Base-by-base conservation (phyloP, 2,329 filamentous ascomycete species). In the Fusarium sp. region DNA sequence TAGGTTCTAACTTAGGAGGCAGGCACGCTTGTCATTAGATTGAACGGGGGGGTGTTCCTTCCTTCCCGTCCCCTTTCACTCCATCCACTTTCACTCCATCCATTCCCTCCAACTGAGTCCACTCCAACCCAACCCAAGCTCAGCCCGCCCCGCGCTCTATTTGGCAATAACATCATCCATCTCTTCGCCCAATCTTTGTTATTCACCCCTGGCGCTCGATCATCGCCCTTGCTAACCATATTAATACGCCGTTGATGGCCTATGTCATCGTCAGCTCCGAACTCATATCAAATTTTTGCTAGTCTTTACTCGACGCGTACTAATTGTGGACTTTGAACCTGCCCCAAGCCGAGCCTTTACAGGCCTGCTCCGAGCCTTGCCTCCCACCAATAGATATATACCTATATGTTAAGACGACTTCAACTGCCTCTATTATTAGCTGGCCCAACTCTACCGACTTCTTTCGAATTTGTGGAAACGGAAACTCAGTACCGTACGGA, bases 141-240 rank as follows among this genome's bases (percentile, higher is more conserved):
- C 65, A 71, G 68, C 67, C 66, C 65, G 59, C 71, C 71, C 66
- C 60, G 68, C 71, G 69, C 62, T 57, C 44, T 60, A 58, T 69
- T 70, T 72, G 61, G 57, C 65, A 71, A 74, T 58, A 74, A 72
- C 71, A 73, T 74, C 71, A 74, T 74, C 58, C 71, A 74, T 72
- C 58, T 63, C 41, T 55, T 59, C 53, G 56, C 54, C 63, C 55
- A 62, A 65, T 70, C 68, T 55, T 69, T 68, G 61, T 63, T 69
- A 50, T 59, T 74, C 44, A 63, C 50, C 71, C 55, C 57, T 62
- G 55, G 31, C 44, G 38, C 53, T 54, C 48, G 50, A 71, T 67
- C 57, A 68, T 57, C 47, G 38, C 49, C 41, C 53, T 62, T 68
- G 38, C 62, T 66, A 67, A 64, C 65, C 47, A 38, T 44, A 70